Conservation (phyloP, 352 stramenopile species). For the Phytophthora palmivora region DNA sequence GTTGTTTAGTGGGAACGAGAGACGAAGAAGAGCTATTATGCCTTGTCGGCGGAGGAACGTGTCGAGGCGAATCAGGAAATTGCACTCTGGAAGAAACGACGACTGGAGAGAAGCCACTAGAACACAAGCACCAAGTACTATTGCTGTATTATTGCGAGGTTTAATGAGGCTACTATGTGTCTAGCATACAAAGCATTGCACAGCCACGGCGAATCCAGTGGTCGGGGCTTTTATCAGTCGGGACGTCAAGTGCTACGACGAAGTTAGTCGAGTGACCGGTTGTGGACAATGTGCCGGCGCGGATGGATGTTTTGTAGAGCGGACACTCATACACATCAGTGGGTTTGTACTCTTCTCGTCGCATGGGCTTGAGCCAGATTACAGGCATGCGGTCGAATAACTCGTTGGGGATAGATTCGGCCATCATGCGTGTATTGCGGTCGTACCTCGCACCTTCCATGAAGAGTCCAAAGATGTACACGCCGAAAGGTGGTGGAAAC, state of each 20-base stretch:
- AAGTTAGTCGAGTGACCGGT: conserved; percentile 96
- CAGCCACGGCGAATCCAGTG: conserved; percentile 95
- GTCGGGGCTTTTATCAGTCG: conserved; percentile 82
- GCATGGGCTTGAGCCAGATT: conserved; percentile 92
- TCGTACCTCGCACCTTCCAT: conserved; percentile 95
- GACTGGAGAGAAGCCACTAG: conserved; percentile 22
- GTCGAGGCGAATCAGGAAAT: conserved; percentile 76
- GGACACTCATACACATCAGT: conserved; percentile 90
- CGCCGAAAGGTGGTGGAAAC: conserved; percentile 74
- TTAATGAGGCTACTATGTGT: conserved; percentile 71
- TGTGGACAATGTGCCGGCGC: conserved; percentile 91
- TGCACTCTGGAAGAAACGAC: conserved; percentile 48
- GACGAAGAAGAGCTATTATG: conserved; percentile 75
- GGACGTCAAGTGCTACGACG: conserved; percentile 88
- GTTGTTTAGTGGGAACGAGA: conserved; percentile 70
- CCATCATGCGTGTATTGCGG: conserved; percentile 71
- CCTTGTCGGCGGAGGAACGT: conserved; percentile 65
- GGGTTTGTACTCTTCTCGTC: conserved; percentile 75
- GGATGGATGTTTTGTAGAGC: conserved; percentile 94
- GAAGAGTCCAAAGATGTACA: conserved; percentile 95
- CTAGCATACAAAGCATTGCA: conserved; percentile 95
- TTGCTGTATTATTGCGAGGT: conserved; percentile 17
- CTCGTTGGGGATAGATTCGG: conserved; percentile 89
- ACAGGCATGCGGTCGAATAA: conserved; percentile 93
- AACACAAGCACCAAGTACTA: not conserved